A percentile compares a stretch with the other conserved stretches of the same genome.
Evolutionary conservation across 2,329 filamentous ascomycete species (phyloP).

Genomic region (Diplodia corticola): DNA sequence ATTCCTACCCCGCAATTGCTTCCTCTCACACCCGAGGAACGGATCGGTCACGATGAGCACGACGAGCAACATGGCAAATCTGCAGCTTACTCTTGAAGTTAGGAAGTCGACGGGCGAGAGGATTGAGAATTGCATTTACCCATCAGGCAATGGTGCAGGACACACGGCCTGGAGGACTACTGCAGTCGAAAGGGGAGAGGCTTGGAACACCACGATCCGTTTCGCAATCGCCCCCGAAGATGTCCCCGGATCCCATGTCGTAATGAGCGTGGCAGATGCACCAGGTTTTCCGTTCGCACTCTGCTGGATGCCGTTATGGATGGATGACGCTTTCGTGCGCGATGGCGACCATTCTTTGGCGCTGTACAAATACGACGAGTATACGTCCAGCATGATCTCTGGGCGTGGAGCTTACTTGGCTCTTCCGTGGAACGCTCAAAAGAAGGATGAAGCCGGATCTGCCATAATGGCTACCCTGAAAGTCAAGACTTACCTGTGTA

Average conservation of each 20-base stretch:
- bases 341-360: slow-evolving; percentile 81
- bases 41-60: slow-evolving; percentile 76
- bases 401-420: slow-evolving; percentile 86
- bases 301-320: slow-evolving; percentile 92
- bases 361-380: slow-evolving; percentile 89
- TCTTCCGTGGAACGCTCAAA: slow-evolving; percentile 76
- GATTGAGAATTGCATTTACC: slow-evolving; percentile 83
- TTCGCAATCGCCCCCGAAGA: slow-evolving; percentile 77
- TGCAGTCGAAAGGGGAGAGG: slow-evolving; percentile 73
- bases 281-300: slow-evolving; percentile 88
- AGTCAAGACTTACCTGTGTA: slow-evolving; percentile 85
- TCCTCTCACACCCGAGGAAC: slow-evolving; percentile 69
- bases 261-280: slow-evolving; percentile 85
- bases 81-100: slow-evolving; percentile 89
- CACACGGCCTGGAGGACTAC: slow-evolving; percentile 87
- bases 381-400: slow-evolving; percentile 70
- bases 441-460: slow-evolving; percentile 71
- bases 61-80: slow-evolving; percentile 65
- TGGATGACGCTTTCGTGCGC: slow-evolving; percentile 81
- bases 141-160: slow-evolving; percentile 76
- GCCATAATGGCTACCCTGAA: slow-evolving; percentile 77
- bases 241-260: slow-evolving; percentile 79
- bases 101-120: slow-evolving; percentile 75
- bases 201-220: slow-evolving; percentile 86
- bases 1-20: slow-evolving; percentile 67